A percentile compares a stretch with the other conserved stretches of the same genome.
These are phyloP conservation scores for Xylariaceae sp. DNA, from an alignment of 2,329 filamentous ascomycete genomes.

Conservation along the genomic window DNA sequence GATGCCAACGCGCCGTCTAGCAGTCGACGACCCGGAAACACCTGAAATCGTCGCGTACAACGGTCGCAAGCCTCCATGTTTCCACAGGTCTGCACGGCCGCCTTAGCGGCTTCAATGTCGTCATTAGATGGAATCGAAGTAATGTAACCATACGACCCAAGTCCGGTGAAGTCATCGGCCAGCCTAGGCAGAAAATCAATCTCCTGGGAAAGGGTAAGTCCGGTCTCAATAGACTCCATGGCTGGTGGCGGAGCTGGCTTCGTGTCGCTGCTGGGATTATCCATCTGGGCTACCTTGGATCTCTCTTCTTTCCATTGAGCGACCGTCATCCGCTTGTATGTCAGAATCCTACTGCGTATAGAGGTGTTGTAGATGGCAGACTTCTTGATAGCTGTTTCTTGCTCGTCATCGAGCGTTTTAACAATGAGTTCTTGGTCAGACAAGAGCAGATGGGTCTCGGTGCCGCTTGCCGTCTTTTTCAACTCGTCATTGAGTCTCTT, in stretches of 20 bases:
- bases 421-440: constrained; percentile 63
- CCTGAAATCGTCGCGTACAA: constrained; percentile 80
- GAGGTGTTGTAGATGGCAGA: constrained; percentile 72
- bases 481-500: constrained; percentile 61
- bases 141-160: constrained; percentile 73
- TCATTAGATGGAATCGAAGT: constrained; percentile 57
- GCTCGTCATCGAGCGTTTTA: constrained; percentile 70
- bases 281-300: constrained; percentile 30
- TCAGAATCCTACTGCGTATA: constrained; percentile 74
- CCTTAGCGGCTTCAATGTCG: constrained; percentile 61
- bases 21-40: constrained; percentile 78
- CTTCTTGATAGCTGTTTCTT: constrained; percentile 63
- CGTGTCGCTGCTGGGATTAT: constrained; percentile 27
- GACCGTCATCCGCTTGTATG: constrained; percentile 68
- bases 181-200: constrained; percentile 58
- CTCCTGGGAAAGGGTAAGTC: constrained; percentile 63
- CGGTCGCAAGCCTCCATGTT: constrained; percentile 88
- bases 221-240: constrained; percentile 57
- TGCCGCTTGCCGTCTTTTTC: constrained; percentile 45
- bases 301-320: constrained; percentile 66
- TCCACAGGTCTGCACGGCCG: constrained; percentile 59
- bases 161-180: constrained; percentile 55
- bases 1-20: constrained; percentile 70
- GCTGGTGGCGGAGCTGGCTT: constrained; percentile 38
- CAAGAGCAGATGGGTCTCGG: constrained; percentile 50